Evolutionary conservation across 2,329 filamentous ascomycete species (phyloP).

Genomic region (Periconia sp.): DNA sequence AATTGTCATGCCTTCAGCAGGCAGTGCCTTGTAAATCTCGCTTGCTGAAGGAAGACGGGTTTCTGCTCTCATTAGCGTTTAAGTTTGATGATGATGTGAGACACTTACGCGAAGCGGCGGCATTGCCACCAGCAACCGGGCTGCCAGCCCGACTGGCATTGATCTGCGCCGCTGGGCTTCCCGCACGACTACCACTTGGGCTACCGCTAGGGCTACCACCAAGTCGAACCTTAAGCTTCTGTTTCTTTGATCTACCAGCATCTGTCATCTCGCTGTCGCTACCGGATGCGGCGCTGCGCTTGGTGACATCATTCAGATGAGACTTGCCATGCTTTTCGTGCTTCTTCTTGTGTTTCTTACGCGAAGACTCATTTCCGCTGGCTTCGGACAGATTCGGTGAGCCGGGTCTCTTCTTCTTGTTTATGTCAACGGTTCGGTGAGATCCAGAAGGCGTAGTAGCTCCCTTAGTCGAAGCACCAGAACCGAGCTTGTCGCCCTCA

Average conservation of each 20-base stretch:
- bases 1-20: slow-evolving; percentile 52
- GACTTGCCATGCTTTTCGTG: slow-evolving; percentile 33
- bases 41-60: slow-evolving; percentile 49
- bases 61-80: slow-evolving; percentile 4
- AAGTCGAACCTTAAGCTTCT: slow-evolving; percentile 59
- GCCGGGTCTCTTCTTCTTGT: slow-evolving; percentile 78
- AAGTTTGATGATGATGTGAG: neutral
- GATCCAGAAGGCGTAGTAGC: slow-evolving; percentile 69
- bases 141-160: slow-evolving; percentile 40
- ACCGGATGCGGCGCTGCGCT: slow-evolving; percentile 61
- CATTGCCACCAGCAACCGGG: slow-evolving; percentile 21
- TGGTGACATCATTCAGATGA: slow-evolving; percentile 24
- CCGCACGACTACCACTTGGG: slow-evolving; percentile 64
- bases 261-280: slow-evolving; percentile 77
- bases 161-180: slow-evolving; percentile 47
- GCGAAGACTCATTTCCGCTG: slow-evolving; percentile 86
- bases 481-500: slow-evolving; percentile 52
- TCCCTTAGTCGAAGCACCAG: slow-evolving; percentile 71
- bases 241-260: slow-evolving; percentile 67
- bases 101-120: slow-evolving; percentile 15
- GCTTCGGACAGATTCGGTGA: slow-evolving; percentile 89
- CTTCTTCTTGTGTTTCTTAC: slow-evolving; percentile 68
- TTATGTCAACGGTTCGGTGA: slow-evolving; percentile 55
- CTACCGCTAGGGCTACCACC: slow-evolving; percentile 64
- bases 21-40: slow-evolving; percentile 54